Percentiles rank a stretch among this genome's conserved stretches.
These are phyloP conservation scores for Globisporangium nagaii DNA, from an alignment of 352 stramenopile genomes.

Conservation along the genomic window DNA sequence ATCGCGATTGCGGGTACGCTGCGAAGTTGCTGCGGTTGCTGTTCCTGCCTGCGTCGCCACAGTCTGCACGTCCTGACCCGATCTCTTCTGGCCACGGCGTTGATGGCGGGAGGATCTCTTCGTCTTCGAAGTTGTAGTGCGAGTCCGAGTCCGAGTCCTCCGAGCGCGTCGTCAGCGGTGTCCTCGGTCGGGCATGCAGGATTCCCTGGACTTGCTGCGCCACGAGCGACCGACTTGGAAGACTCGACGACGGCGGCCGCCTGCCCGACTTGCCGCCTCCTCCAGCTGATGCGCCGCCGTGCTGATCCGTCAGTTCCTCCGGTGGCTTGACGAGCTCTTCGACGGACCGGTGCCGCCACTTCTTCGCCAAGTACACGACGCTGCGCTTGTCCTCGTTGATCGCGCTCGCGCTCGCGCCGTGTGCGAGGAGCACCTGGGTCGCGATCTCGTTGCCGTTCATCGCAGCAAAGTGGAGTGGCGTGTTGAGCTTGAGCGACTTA, in stretches of 20 bases:
- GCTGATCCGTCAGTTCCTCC: conserved; percentile 17
- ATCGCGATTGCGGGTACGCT: not conserved
- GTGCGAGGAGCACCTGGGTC: conserved; percentile 41
- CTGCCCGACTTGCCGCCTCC: not conserved
- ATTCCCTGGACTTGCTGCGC: conserved; percentile 8
- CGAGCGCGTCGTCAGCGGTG: conserved; percentile 28
- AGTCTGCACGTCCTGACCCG: no score
- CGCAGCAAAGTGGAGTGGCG: conserved; percentile 65
- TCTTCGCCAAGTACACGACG: conserved; percentile 69
- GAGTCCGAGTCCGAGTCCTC: conserved; percentile 49
- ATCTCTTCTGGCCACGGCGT: conserved; percentile 31
- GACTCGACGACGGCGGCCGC: not conserved
- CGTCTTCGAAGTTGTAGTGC: conserved; percentile 55
- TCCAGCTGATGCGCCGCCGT: not conserved
- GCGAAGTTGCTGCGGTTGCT: not conserved
- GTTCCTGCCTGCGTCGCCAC: not conserved
- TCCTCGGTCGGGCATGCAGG: conserved; percentile 7
- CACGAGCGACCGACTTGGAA: not conserved
- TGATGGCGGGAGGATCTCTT: conserved; percentile 46
- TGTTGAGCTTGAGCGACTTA: conserved; percentile 72
- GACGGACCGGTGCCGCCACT: conserved; percentile 57
- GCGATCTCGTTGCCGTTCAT: conserved; percentile 76
- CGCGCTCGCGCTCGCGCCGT: conserved; percentile 53
- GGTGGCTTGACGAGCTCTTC: conserved; percentile 51
- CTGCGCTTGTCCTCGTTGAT: conserved; percentile 77